A percentile compares a stretch with the other conserved stretches of the same genome.
phyloP scores from a whole-genome alignment of 345 rosid species.

The Eucalyptus dawsonii region DNA sequence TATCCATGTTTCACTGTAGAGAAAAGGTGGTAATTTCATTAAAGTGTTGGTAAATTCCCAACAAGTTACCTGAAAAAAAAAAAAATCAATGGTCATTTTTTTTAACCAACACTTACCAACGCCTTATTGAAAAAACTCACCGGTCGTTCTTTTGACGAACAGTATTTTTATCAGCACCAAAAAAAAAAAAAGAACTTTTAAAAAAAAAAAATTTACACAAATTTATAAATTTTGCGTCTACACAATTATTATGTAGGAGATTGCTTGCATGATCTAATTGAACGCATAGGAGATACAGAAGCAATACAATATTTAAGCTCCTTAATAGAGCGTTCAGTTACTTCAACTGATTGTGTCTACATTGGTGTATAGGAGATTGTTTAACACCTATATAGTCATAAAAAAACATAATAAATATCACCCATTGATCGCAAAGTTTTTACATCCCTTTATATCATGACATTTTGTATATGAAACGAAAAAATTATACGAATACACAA shows the following conservation, averaged over 20 bases:
- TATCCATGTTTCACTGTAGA: not conserved
- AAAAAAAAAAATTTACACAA: not conserved
- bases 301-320: not conserved
- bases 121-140: not conserved
- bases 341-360: rapidly evolving
- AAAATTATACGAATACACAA: no score
- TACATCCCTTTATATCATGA: no score
- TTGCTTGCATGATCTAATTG: not conserved
- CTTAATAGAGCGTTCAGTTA: not conserved
- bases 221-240: no score
- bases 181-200: no score
- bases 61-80: no score
- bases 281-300: not conserved
- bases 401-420: no score
- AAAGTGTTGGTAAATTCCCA: not conserved
- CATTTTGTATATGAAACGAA: no score
- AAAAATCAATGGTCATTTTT: no score
- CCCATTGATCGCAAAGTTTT: no score
- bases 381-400: no score
- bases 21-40: not conserved
- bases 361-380: rapidly evolving
- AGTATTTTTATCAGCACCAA: no score
- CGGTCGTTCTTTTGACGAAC: not conserved
- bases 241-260: no score
- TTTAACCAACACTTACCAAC: not conserved